Percentiles rank a stretch among this genome's conserved stretches.
Conservation (phyloP, 176 grass and related monocot genomes). For the Triticum urartu region DNA sequence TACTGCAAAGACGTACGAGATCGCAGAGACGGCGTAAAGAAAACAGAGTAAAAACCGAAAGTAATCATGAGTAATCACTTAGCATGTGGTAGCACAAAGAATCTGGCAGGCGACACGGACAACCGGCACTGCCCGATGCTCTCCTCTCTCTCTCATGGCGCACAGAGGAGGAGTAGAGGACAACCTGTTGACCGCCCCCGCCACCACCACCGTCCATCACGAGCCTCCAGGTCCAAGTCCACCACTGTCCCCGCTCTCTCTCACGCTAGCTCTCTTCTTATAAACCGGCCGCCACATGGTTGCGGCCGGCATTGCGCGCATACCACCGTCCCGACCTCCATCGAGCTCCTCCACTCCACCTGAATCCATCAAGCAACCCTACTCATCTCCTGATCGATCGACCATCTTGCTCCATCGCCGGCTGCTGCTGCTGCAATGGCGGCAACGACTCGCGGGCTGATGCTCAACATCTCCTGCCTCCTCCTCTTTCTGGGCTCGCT, state of each 20-base stretch:
- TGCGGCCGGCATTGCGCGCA: background rate
- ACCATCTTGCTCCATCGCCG: too few relatives aligned
- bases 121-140: background rate
- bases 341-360: background rate
- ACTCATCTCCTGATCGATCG: background rate
- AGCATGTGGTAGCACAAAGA: background rate
- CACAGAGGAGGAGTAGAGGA: background rate
- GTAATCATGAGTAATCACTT: background rate
- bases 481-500: background rate
- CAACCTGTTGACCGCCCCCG: background rate
- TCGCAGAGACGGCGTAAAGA: background rate
- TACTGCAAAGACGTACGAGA: constrained; percentile 13
- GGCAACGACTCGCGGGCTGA: too few relatives aligned
- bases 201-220: constrained; percentile 23
- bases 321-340: too few relatives aligned
- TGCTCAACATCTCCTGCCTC: background rate
- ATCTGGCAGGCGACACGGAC: background rate
- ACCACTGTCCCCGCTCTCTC: background rate
- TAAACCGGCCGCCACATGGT: background rate
- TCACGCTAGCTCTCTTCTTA: background rate
- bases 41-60: background rate
- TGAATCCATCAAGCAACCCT: background rate
- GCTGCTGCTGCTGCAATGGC: background rate
- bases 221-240: background rate
- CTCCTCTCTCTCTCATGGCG: background rate